These are phyloP conservation scores for Fomitopsis betulina DNA, from an alignment of 1,284 basidiomycete species.

Conservation along the genomic window DNA sequence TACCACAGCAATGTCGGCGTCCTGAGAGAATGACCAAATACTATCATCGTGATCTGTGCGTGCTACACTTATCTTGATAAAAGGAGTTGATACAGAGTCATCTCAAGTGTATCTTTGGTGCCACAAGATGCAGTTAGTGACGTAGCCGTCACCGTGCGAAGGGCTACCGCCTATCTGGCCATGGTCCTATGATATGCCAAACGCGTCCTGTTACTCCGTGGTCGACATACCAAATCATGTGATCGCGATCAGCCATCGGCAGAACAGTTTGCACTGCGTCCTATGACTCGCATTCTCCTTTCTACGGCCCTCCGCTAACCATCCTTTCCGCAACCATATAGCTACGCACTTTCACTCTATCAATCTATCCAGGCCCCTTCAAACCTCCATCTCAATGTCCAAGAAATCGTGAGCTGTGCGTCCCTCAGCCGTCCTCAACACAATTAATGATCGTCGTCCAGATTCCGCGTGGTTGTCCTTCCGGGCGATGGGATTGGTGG, in stretches of 20 bases:
- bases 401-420: slow-evolving; percentile 33
- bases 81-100: no score
- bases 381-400: slow-evolving; percentile 27
- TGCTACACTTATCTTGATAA: no score
- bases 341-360: neutral
- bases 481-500: slow-evolving; percentile 96
- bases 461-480: slow-evolving; percentile 85
- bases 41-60: no score
- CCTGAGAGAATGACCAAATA: no score
- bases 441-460: slow-evolving; percentile 24
- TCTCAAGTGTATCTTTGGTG: no score
- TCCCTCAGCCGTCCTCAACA: neutral
- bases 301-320: neutral
- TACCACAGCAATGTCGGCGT: no score
- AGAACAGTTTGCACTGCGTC: neutral
- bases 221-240: neutral
- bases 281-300: slow-evolving; percentile 2
- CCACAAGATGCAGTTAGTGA: no score
- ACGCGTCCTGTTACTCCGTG: neutral
- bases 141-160: no score
- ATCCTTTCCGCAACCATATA: neutral
- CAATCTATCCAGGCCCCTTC: neutral
- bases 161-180: no score
- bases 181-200: no score
- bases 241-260: neutral